Conservation (phyloP, 331 rosid species). For the Erythrophleum ivorense region DNA sequence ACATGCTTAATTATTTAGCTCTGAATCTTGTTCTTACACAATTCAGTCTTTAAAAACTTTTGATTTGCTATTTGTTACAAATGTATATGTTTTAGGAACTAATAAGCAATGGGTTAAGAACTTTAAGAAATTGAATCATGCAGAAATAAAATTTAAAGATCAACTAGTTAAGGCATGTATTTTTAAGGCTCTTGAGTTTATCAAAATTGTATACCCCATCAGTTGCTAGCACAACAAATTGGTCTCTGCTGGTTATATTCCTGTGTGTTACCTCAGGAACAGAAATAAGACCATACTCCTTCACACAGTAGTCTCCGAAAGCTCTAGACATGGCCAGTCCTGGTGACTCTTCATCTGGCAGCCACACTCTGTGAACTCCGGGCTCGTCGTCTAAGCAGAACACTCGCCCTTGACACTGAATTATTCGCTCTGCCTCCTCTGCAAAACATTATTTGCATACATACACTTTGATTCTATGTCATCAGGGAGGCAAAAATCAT, state of each 20-base stretch:
- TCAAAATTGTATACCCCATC: constrained; percentile 67
- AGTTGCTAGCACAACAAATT: constrained; percentile 82
- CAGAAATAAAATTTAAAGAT: too few relatives aligned
- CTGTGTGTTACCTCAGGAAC: constrained; percentile 83
- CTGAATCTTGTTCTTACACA: too few relatives aligned
- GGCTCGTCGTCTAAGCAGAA: constrained; percentile 85
- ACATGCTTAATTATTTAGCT: too few relatives aligned
- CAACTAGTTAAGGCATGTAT: not conserved
- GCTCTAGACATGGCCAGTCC: constrained; percentile 97
- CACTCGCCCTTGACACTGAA: constrained; percentile 69
- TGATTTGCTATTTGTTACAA: too few relatives aligned
- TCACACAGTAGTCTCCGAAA: constrained; percentile 82
- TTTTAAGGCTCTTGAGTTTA: not conserved
- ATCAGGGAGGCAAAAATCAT: not conserved
- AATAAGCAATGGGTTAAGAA: too few relatives aligned
- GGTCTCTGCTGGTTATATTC: constrained; percentile 68
- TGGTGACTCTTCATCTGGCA: constrained; percentile 72
- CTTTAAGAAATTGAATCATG: too few relatives aligned
- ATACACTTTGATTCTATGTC: not conserved
- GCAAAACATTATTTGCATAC: constrained; percentile 21
- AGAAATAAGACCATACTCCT: constrained; percentile 83
- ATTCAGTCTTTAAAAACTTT: too few relatives aligned
- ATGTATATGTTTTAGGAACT: too few relatives aligned
- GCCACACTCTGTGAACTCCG: constrained; percentile 83
- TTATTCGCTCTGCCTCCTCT: constrained; percentile 87